A percentile compares a stretch with the other conserved stretches of the same genome.
Conservation (phyloP, 495 filamentous ascomycete species). For the Daldinia decipiens region DNA sequence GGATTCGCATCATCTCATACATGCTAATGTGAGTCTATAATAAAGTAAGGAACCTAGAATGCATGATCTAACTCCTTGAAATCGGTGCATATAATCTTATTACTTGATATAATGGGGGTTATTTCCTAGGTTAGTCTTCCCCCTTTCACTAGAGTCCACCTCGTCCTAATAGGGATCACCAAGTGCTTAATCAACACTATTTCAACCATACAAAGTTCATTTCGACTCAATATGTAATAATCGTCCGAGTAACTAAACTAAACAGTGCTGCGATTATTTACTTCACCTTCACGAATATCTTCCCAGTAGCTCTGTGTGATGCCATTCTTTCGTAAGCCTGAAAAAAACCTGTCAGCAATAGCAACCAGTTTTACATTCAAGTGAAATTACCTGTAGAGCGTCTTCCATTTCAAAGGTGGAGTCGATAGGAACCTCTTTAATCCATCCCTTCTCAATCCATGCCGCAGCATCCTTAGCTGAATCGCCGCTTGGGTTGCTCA, state of each 20-base stretch:
- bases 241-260: neutral
- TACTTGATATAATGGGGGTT: neutral
- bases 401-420: neutral
- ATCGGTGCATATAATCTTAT: neutral
- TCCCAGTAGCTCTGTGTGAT: neutral
- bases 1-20: neutral
- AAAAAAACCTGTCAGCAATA: neutral
- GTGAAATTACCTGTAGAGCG: neutral
- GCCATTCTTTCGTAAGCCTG: neutral
- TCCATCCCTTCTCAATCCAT: conserved; percentile 1
- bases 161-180: neutral
- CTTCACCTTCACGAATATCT: neutral
- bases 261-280: neutral
- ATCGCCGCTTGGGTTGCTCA: neutral
- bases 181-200: neutral
- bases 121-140: neutral
- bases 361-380: neutral
- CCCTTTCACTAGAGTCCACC: neutral
- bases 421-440: neutral
- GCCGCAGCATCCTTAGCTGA: neutral
- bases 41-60: no score
- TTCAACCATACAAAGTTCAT: neutral
- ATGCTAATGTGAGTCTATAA: neutral
- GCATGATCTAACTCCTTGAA: no score
- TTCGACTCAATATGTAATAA: neutral